Conservation (phyloP, 2,329 filamentous ascomycete genomes). For the Claviceps purpurea region DNA sequence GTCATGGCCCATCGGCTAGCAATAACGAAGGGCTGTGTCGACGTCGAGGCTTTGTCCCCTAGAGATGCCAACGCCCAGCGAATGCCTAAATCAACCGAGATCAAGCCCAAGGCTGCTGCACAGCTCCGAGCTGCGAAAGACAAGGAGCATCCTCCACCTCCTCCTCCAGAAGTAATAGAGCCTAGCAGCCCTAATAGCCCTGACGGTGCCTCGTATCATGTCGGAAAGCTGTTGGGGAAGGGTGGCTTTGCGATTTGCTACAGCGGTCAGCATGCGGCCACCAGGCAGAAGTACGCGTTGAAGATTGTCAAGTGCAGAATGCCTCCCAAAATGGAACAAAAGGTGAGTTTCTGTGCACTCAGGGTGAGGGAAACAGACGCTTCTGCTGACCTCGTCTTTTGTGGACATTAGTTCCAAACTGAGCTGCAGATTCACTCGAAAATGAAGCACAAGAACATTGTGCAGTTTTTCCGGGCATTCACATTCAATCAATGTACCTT, state of each 20-base stretch:
- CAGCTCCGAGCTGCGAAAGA: slow-evolving; percentile 45
- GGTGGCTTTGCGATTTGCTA: slow-evolving; percentile 77
- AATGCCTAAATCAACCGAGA: slow-evolving; percentile 31
- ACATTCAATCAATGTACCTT: slow-evolving; percentile 82
- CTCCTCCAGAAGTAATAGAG: slow-evolving; percentile 45
- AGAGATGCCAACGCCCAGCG: slow-evolving; percentile 50
- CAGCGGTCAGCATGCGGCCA: slow-evolving; percentile 52
- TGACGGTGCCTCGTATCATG: slow-evolving; percentile 59
- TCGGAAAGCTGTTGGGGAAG: slow-evolving; percentile 63
- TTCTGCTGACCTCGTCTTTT: background rate
- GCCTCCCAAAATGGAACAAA: slow-evolving; percentile 73
- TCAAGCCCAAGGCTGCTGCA: slow-evolving; percentile 38
- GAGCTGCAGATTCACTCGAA: slow-evolving; percentile 98
- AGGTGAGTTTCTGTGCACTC: slow-evolving; percentile 35
- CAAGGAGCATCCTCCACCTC: slow-evolving; percentile 53
- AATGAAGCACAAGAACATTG: slow-evolving; percentile 89
- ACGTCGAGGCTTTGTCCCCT: slow-evolving; percentile 51
- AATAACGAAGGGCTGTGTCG: slow-evolving; percentile 32
- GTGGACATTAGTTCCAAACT: slow-evolving; percentile 44
- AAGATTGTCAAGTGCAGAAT: slow-evolving; percentile 78
- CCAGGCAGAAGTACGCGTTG: slow-evolving; percentile 56
- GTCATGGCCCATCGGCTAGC: slow-evolving; percentile 36
- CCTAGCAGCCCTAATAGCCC: slow-evolving; percentile 55
- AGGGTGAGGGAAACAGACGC: background rate
- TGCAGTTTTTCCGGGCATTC: slow-evolving; percentile 90